These are phyloP conservation scores for Craterostigma plantagineum DNA, from an alignment of 257 asterid species.

Conservation along the genomic window DNA sequence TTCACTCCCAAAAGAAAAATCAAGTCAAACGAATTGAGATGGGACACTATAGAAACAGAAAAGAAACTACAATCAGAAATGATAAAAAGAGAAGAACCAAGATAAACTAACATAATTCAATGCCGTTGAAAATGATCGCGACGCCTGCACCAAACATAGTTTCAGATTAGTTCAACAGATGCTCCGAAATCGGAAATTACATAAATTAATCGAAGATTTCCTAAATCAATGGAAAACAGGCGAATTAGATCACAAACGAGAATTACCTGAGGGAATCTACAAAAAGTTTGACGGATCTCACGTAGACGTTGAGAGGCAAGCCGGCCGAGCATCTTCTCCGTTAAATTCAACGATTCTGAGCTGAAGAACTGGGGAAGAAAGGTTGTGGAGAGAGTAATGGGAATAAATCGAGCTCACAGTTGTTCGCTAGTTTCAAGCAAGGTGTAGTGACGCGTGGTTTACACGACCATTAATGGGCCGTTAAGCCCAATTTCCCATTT, in stretches of 20 bases:
- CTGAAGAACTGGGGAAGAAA: not conserved
- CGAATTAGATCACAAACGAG: not conserved
- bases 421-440: too few species aligned
- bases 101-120: conserved; percentile 56
- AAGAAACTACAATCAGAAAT: not conserved
- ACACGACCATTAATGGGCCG: too few species aligned
- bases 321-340: conserved; percentile 57
- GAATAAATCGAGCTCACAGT: too few species aligned
- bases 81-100: not conserved
- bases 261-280: conserved; percentile 52
- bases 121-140: conserved; percentile 66
- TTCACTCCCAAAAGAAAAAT: conserved; percentile 15
- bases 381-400: too few species aligned
- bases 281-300: conserved; percentile 66
- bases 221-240: not conserved
- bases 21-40: too few species aligned
- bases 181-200: not conserved
- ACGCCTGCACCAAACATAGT: conserved; percentile 21
- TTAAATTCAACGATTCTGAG: conserved; percentile 10
- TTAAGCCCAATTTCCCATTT: too few species aligned
- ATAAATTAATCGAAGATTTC: not conserved
- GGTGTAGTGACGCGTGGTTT: too few species aligned
- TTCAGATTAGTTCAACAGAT: not conserved
- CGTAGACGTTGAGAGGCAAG: conserved; percentile 50
- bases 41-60: too few species aligned